Evolutionary conservation across 2,329 filamentous ascomycete genomes (phyloP).

Genomic region (Colletotrichum tofieldiae): DNA sequence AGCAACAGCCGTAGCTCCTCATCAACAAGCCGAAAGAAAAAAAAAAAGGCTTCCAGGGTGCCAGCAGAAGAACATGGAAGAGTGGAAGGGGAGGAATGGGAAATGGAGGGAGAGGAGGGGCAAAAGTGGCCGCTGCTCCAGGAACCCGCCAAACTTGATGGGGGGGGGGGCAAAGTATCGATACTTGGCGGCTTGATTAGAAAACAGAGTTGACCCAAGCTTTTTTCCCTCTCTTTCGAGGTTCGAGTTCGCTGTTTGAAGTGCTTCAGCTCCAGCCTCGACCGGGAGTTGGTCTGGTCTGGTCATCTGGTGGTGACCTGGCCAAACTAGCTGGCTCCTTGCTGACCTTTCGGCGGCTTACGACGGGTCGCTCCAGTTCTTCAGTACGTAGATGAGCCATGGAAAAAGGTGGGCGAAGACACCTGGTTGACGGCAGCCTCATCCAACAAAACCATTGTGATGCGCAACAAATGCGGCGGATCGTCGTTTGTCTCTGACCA

Average conservation of each 20-base stretch:
- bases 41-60: slow-evolving; percentile 4
- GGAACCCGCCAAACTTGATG: slow-evolving; percentile 34
- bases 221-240: slow-evolving; percentile 15
- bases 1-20: slow-evolving; percentile 28
- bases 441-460: slow-evolving; percentile 39
- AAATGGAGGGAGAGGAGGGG: slow-evolving; percentile 35
- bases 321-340: slow-evolving; percentile 4
- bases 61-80: slow-evolving; percentile 10
- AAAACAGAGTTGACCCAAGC: slow-evolving; percentile 23
- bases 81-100: slow-evolving; percentile 11
- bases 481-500: slow-evolving; percentile 18
- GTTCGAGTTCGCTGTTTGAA: neutral
- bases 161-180: slow-evolving; percentile 18
- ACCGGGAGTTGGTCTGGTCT: slow-evolving; percentile 3
- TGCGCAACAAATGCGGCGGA: slow-evolving; percentile 28
- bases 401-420: slow-evolving; percentile 14
- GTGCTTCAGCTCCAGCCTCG: slow-evolving; percentile 23
- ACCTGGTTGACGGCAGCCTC: slow-evolving; percentile 6
- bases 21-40: neutral
- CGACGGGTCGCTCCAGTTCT: slow-evolving; percentile 32
- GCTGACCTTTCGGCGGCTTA: slow-evolving; percentile 29
- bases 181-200: slow-evolving; percentile 20
- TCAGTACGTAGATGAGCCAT: slow-evolving; percentile 11
- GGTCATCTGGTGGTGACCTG: neutral
- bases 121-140: slow-evolving; percentile 34